Conservation (phyloP, 2,329 filamentous ascomycete species). For the Cercospora janseana region DNA sequence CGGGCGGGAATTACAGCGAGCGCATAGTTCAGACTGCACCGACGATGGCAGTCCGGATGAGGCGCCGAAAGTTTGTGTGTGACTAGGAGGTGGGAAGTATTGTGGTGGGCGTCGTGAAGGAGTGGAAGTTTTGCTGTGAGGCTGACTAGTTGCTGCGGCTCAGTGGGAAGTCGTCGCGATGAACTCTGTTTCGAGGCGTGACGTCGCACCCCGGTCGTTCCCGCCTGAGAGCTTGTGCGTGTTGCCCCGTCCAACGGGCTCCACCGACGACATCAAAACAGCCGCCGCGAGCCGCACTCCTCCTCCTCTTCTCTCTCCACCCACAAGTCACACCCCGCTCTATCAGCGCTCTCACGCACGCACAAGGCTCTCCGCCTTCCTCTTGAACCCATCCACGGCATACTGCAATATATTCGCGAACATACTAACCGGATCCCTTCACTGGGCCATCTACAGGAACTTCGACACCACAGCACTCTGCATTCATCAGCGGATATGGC, state of each 20-base stretch:
- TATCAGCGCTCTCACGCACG: slow-evolving; percentile 20
- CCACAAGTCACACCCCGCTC: slow-evolving; percentile 29
- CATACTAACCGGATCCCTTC: slow-evolving; percentile 41
- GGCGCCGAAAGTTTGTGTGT: no score
- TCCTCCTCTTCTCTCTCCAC: slow-evolving; percentile 24
- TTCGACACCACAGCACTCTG: slow-evolving; percentile 24
- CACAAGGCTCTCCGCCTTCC: slow-evolving; percentile 30
- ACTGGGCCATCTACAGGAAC: slow-evolving; percentile 38
- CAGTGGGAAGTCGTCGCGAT: no score
- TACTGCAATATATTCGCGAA: slow-evolving; percentile 40
- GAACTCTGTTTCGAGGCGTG: no score
- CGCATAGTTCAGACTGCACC: slow-evolving; percentile 13
- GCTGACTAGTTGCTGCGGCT: no score
- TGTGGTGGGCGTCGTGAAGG: no score
- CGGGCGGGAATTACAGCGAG: slow-evolving; percentile 7
- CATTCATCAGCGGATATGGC: slow-evolving; percentile 63
- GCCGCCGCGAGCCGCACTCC: slow-evolving; percentile 16
- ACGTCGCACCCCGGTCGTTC: no score
- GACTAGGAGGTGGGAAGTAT: no score
- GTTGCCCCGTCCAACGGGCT: no score
- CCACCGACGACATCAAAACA: no score
- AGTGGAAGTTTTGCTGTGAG: not conserved
- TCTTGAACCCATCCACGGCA: slow-evolving; percentile 30
- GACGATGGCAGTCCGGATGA: not conserved
- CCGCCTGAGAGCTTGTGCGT: no score